Conservation (phyloP, 129 eudicot species). For the Saposhnikovia divaricata region DNA sequence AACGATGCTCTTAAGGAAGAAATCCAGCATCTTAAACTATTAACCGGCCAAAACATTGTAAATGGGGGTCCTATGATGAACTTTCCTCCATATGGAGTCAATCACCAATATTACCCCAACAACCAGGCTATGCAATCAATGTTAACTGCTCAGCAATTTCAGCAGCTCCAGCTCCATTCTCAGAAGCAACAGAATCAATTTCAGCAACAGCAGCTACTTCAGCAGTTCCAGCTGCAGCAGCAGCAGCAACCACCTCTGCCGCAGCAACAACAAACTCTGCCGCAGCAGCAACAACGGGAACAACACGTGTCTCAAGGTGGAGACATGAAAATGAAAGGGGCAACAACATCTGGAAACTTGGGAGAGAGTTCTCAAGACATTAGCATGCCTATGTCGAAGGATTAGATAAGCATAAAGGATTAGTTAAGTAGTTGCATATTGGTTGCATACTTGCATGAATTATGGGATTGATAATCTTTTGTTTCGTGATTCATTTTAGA, state of each 20-base stretch:
- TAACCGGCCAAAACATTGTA: conserved; percentile 62
- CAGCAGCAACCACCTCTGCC: conserved; percentile 11
- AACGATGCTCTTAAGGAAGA: conserved; percentile 88
- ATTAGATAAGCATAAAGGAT: conserved; percentile 9
- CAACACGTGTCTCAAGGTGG: conserved; percentile 13
- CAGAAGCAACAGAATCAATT: conserved; percentile 67
- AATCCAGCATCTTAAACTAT: conserved; percentile 70
- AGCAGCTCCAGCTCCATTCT: conserved; percentile 68
- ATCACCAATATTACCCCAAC: conserved; percentile 42
- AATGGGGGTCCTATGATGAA: conserved; percentile 49
- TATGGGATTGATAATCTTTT: not conserved
- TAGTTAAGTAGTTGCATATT: not conserved
- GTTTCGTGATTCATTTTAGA: not conserved
- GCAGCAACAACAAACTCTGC: conserved; percentile 11
- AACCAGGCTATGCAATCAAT: conserved; percentile 57
- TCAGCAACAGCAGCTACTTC: conserved; percentile 6
- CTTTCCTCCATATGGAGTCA: conserved; percentile 47
- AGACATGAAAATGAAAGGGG: conserved; percentile 31
- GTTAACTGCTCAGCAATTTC: conserved; percentile 74
- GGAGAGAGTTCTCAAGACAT: conserved; percentile 26
- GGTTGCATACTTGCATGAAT: not conserved
- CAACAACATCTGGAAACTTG: conserved; percentile 16
- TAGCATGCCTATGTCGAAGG: conserved; percentile 29
- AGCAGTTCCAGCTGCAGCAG: conserved; percentile 12
- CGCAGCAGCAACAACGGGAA: conserved; percentile 17